Base-by-base conservation (phyloP, 495 filamentous ascomycete genomes). In the Neurospora sp. region DNA sequence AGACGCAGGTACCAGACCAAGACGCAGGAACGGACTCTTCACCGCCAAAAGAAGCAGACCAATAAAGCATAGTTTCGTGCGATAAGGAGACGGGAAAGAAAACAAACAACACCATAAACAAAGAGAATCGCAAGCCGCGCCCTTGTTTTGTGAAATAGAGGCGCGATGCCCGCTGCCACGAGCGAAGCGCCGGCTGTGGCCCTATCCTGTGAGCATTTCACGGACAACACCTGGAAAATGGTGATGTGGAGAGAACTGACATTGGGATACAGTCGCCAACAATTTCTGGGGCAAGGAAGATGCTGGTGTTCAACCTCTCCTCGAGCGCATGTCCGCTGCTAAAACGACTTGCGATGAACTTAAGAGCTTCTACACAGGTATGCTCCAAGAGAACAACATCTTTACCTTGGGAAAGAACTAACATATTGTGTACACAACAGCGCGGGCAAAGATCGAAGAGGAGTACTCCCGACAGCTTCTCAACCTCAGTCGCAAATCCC, bases 241-340 rank as follows among this genome's bases (percentile, higher is more conserved):
- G 6, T 6, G 3, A 12, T 9, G 39, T n/a, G 40, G 38, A 18
- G 44, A 59, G 38, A 4, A 59, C 27, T 31, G 66, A 70, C 40
- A 35, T 1, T 3, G 23, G 11, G 6, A 70, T 59, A 39, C 69
- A 97, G 94, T 98, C 83, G 94, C 96, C 78, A 98, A 98, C 84
- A 98, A 99, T 81, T 99, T 99, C 83, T 99, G 96, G 96, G 96
- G 96, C 74, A 98, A 95, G 86, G 94, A 99, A 81, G 96, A 99
- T 85, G 96, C 96, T 48, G 96, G 96, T 76, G 92, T 98, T 76
- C 86, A 87, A 62, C 96, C 96, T 72, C 89, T 99, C 82, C 88
- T 99, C 54, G 93, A 96, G 80, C 94, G 96, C 79, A 97, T 99
- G 93, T 93, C 95, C 80, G 91, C 90, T 85, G 92, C 96, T 40